Evolutionary conservation across 371 early-diverging fungal genomes (phyloP), one percentile per base, ranked within the genome.

Genomic region (Mycotypha africana): DNA sequence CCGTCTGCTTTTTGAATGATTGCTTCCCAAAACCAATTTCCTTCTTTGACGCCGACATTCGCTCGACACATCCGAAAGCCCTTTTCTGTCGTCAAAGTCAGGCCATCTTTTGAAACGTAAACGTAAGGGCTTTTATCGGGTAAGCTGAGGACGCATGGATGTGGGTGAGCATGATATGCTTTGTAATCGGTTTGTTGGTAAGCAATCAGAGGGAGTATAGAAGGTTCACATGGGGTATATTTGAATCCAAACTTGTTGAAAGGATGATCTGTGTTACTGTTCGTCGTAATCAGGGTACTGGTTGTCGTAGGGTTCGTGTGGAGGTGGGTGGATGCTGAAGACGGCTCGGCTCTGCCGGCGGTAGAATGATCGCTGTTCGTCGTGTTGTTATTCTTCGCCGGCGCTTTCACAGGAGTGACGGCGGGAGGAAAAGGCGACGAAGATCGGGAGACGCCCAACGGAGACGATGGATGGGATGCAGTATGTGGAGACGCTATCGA

Each of bases 31-130:
- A 62, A 85, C 85, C 85, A 85, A 23, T 63, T 67, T 5, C 85
- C 85, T 50, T 84, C 80, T 14, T 78, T 66, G 1, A 85, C 83
- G 21, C 82, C 78, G 9, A 78, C 76, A 51, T 79, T 85, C 14
- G 84, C 80, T 15, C 86, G 69, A 25, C 78, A 82, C 75, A 78
- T 84, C 1, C 85, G 79, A 56, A 83, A 86, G 0, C 86, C 86
- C 47, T 74, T 76, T 33, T 81, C 81, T 0, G 83, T 81, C 17
- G 82, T 74, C 8, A 78, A 74, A 0, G 81, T 78, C 47, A 65
- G 51, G 9, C 82, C 78, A 38, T 84, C 81, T 11, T 71, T 71
- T 23, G 74, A 65, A n/a, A 84, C 76, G 19, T 66, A 68, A n/a
- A 82, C 71, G 38, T 80, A 81, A 0, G 82, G 71, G 45, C 84